These are phyloP conservation scores for Mucor velutinosus DNA, from an alignment of 371 early-diverging fungal genomes.

Conservation along the genomic window DNA sequence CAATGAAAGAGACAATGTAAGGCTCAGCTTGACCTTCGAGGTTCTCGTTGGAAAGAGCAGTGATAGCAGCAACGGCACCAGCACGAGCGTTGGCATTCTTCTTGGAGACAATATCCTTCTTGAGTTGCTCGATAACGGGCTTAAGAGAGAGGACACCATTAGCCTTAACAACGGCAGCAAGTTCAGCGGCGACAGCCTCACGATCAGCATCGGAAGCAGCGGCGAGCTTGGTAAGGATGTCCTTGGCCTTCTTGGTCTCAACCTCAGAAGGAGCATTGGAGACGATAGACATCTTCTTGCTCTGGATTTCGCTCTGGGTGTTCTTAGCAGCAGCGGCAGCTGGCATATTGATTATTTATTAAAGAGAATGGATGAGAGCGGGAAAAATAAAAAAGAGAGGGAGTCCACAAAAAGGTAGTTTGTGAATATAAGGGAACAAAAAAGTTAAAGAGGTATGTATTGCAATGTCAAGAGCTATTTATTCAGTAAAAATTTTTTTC, in stretches of 20 bases:
- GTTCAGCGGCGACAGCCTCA: slow-evolving; percentile 54
- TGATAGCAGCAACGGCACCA: slow-evolving; percentile 66
- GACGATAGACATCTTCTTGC: slow-evolving; percentile 42
- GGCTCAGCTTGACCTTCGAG: slow-evolving; percentile 62
- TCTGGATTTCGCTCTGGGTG: slow-evolving; percentile 39
- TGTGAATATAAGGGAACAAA: slow-evolving; percentile 16
- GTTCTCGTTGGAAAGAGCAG: slow-evolving; percentile 53
- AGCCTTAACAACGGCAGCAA: slow-evolving; percentile 50
- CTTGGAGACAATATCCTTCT: slow-evolving; percentile 61
- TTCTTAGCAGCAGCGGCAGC: slow-evolving; percentile 23
- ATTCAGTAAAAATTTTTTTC: slow-evolving; percentile 14
- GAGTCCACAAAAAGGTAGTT: slow-evolving; percentile 10
- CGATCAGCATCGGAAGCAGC: slow-evolving; percentile 62
- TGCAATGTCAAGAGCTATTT: neutral
- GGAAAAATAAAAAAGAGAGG: slow-evolving; percentile 6
- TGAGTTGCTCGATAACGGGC: slow-evolving; percentile 57
- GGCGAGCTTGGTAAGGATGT: slow-evolving; percentile 47
- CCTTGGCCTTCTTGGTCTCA: slow-evolving; percentile 45
- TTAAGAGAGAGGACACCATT: slow-evolving; percentile 62
- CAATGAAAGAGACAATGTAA: slow-evolving; percentile 56
- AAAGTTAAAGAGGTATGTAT: slow-evolving; percentile 8
- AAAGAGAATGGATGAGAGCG: slow-evolving; percentile 19
- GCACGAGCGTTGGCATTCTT: slow-evolving; percentile 68
- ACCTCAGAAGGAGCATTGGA: slow-evolving; percentile 27
- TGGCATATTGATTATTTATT: slow-evolving; percentile 6